Evolutionary conservation across 1,139 yeast species (phyloP), one percentile per base, ranked within the genome.

Genomic region (Blastobotrys indianensis): DNA sequence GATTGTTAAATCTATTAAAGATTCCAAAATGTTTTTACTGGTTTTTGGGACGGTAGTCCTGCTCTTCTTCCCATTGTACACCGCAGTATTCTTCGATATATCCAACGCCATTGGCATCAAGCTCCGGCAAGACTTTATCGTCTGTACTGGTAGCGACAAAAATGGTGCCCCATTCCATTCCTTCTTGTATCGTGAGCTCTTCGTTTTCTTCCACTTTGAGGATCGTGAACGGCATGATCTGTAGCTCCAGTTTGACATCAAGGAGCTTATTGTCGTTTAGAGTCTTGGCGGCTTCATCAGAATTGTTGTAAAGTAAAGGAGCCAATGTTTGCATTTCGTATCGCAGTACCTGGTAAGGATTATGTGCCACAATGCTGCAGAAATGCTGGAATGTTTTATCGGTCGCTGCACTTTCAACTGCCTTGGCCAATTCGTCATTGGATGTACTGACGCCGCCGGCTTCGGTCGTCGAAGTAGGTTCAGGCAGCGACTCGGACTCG

Each of bases 101-200:
- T 0, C 86, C 96, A 16, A 87, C 92, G 38, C 80, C 77, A 49
- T 58, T 71, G 2, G 68, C 74, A 54, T 82, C 84, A 23, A 74
- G 62, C 49, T 94, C 87, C 8, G 43, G 41, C 39, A 39, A 36
- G 11, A 78, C 68, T 51, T 68, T 75, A 62, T 92, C 96, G 51
- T 82, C 84, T 3, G 68, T 67, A 56, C 88, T 94, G 0, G 97
- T 85, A 37, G 84, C 87, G 2, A 90, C 85, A 32, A 87, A 71
- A 33, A 92, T 85, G 0, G 97, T 85, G 1, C 97, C 97, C 98
- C 98, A 92, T 51, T 92, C 94, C 95, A 92, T 92, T 7, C 97
- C 97, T 37, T 79, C 79, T 9, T 74, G 64, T 23, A 81, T 72
- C 17, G 32, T 13, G 20, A 29, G 15, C 40, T 69, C 68, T 7